Percentiles rank a stretch among this genome's conserved stretches.
These are phyloP conservation scores for Psilocybe cubensis DNA, from an alignment of 768 basidiomycete genomes.

Conservation along the genomic window DNA sequence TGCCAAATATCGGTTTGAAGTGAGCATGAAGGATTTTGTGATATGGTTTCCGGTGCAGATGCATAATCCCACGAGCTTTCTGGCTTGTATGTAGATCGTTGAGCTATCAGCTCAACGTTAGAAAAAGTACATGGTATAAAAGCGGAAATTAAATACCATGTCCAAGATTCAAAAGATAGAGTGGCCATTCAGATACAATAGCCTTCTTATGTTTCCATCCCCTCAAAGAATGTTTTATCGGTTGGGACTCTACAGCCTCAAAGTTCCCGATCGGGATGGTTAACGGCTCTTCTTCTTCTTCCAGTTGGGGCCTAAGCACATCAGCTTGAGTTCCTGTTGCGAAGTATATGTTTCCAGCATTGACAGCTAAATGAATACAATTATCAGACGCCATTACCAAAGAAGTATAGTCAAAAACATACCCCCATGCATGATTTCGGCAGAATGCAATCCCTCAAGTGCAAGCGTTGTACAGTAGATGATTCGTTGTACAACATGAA, in stretches of 20 bases:
- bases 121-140: background rate
- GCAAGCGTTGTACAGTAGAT: constrained; percentile 4
- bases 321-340: background rate
- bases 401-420: background rate
- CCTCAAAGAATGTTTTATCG: constrained; percentile 7
- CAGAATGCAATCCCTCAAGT: constrained; percentile 3
- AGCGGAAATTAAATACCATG: constrained; percentile 8
- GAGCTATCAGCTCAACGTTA: constrained; percentile 5
- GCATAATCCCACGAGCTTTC: constrained; percentile 8
- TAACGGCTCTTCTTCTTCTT: constrained; percentile 11
- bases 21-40: constrained; percentile 11
- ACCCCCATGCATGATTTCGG: constrained; percentile 22
- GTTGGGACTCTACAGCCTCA: constrained; percentile 14
- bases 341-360: constrained; percentile 13
- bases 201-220: constrained; percentile 13
- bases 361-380: constrained; percentile 4
- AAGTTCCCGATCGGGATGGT: constrained; percentile 5
- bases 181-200: constrained; percentile 16
- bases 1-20: constrained; percentile 22
- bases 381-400: background rate
- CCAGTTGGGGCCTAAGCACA: constrained; percentile 3
- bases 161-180: constrained; percentile 12
- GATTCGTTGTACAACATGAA: constrained; percentile 16
- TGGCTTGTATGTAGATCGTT: constrained; percentile 8
- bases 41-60: constrained; percentile 19